These are phyloP conservation scores for Zymoseptoria pseudotritici DNA, from an alignment of 2,329 filamentous ascomycete species.

Conservation along the genomic window DNA sequence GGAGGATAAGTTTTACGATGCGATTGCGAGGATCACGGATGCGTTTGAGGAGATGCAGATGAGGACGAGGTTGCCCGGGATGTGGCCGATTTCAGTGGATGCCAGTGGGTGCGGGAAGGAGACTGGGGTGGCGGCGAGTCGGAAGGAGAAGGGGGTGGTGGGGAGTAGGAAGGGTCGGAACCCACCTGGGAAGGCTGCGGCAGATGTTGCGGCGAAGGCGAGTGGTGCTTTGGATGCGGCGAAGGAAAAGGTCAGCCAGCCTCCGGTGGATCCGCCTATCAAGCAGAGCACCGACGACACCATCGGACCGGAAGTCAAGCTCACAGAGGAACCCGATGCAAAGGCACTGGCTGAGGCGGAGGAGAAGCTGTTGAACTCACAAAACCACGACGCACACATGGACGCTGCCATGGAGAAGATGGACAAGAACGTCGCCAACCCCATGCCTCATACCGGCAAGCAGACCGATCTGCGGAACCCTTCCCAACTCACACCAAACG, in stretches of 20 bases:
- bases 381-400: neutral
- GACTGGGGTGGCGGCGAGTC: slow-evolving; percentile 6
- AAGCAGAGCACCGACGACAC: neutral
- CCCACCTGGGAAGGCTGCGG: neutral
- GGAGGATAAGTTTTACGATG: slow-evolving; percentile 80
- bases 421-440: neutral
- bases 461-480: neutral
- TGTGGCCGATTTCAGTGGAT: slow-evolving; percentile 74
- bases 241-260: neutral
- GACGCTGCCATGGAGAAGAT: neutral
- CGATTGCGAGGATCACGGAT: slow-evolving; percentile 76
- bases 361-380: neutral
- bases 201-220: slow-evolving; percentile 1
- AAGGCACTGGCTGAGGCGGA: neutral
- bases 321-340: neutral
- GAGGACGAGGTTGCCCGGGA: slow-evolving; percentile 61
- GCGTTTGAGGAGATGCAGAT: slow-evolving; percentile 69
- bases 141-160: neutral
- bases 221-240: neutral
- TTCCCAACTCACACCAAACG: neutral
- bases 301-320: neutral
- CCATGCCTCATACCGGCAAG: neutral
- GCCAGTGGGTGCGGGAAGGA: slow-evolving; percentile 65
- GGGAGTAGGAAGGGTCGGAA: neutral
- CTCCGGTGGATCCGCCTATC: neutral